Base-by-base conservation (phyloP, 495 filamentous ascomycete genomes). In the Lasiosphaeris hirsuta region DNA sequence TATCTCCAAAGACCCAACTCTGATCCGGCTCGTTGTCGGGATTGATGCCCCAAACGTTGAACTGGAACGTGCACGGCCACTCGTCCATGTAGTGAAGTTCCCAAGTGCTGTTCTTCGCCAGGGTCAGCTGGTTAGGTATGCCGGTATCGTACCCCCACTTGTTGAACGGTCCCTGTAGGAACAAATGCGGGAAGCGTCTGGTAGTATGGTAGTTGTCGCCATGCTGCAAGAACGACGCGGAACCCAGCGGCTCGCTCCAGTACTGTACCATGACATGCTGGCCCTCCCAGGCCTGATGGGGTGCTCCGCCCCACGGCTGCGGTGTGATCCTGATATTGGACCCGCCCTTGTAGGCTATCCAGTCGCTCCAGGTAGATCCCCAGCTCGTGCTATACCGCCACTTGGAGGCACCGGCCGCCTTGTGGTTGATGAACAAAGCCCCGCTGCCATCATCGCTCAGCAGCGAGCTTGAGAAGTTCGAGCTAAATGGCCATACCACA, bases 191-290 rank as follows among this genome's bases (percentile, higher is more conserved):
- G 57, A 84, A 89, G 3, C 84, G 81, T 13, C 86, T 74, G 1
- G 71, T 73, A 17, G 54, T 54, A 30, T 69, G 56, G 7, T 54
- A 47, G 64, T 69, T 77, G 62, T 88, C 86, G 39, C 82, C 85
- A 54, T 84, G 76, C 63, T 87, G 85, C 2, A 81, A 58, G 57
- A 86, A 83, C 58, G 80, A 76, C 64, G 84, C 88, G 23, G 83
- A 86, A 18, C 79, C 77, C 37, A 82, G 69, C 49, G 73, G 74
- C 63, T 77, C 83, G 78, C 80, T 9, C 79, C 83, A 90, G 64
- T 90, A 90, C 61, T 88, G 84, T 14, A 86, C 79, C 0, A 81
- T 75, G 15, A 89, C 76, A 59, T 90, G 86, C 46, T 87, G 79
- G 14, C 81, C 86, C 3, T 75, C 56, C 86, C 86, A 90, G 14